phyloP scores from a whole-genome alignment of 768 basidiomycete species.

The Sistotremastrum niveocremeum region DNA sequence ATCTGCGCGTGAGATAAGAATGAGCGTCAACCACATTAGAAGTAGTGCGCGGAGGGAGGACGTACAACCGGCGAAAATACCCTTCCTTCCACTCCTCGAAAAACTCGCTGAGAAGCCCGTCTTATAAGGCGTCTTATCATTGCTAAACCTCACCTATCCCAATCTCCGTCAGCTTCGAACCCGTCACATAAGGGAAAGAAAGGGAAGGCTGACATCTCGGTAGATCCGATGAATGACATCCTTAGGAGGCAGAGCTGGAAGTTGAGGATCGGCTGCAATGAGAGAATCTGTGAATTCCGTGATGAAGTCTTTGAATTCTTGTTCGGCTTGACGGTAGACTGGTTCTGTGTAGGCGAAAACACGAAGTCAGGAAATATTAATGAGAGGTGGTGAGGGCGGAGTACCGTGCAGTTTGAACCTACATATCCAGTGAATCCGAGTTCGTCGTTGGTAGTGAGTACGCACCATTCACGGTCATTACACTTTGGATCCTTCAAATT shows the following conservation, averaged over 20 bases:
- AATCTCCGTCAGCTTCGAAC: not conserved
- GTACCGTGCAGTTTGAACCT: conserved; percentile 79
- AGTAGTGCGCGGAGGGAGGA: conserved; percentile 5
- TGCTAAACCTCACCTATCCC: conserved; percentile 70
- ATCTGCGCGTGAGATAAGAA: conserved; percentile 24
- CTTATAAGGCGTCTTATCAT: conserved; percentile 96
- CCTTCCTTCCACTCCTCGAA: conserved; percentile 82
- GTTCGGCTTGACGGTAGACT: conserved; percentile 68
- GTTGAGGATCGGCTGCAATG: conserved; percentile 61
- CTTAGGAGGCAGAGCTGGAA: conserved; percentile 81
- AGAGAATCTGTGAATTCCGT: conserved; percentile 55
- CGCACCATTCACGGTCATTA: conserved; percentile 77
- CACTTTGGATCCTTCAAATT: conserved; percentile 59
- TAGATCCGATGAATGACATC: conserved; percentile 90
- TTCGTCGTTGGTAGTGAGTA: not conserved
- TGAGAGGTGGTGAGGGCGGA: not conserved
- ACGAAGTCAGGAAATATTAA: not conserved
- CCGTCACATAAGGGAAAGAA: not conserved
- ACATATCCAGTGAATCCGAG: not conserved
- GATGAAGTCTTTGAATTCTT: conserved; percentile 81
- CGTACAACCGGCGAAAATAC: conserved; percentile 78
- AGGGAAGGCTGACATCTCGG: conserved; percentile 49
- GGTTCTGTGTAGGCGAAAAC: conserved; percentile 34
- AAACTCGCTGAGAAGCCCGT: conserved; percentile 66
- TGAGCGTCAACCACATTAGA: not conserved